Base-by-base conservation (phyloP, 176 grass and related monocot genomes). In the Guadua angustifolia region DNA sequence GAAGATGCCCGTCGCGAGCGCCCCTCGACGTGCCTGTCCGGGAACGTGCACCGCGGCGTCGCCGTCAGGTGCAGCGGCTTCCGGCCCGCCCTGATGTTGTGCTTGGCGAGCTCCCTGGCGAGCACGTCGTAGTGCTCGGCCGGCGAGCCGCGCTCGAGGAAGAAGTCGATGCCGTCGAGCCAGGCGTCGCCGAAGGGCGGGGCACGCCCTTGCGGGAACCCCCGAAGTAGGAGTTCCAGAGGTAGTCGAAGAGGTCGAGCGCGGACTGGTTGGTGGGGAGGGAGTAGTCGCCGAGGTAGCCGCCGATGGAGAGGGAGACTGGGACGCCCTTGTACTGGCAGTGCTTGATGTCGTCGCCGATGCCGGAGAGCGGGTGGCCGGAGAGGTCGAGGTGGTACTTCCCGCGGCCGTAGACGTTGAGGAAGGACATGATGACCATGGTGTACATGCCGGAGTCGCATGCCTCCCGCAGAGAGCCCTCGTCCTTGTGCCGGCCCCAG, bases 321-420 rank as follows among this genome's bases (percentile, higher is more conserved):
- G 36, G 35, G 3, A 84, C 49, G 82, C 72, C 72, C 2, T 44
- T 42, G 47, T 10, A 57, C 62, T 84, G 82, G 82, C 82, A 84
- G 62, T 66, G 82, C 82, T 84, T 84, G 62, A 84, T 58, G 73
- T 66, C 73, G 61, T 24, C 62, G 82, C 73, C 73, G n/a, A 84
- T 43, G 61, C 62, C 24, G 24, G 49, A 8, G 49, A 76, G 21
- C 36, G 74, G 6, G 73, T 58, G 82, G 35, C 82, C 82, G 22
- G 73, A 45, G 19, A 83, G 56, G 81, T 83, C 81, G 17, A 73
- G 68, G 25, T 62, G 13, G 81, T 83, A 83, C 7, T 39, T 46
- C 2, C 60, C 71, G 21, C 13, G 44, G 58, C 69, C 69, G 19
- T 50, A 73, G 43, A 83, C 69, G 81, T 63, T 46, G 43, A 74